Conservation (phyloP, 1,284 basidiomycete genomes). For the Heliocybe sulcata region DNA sequence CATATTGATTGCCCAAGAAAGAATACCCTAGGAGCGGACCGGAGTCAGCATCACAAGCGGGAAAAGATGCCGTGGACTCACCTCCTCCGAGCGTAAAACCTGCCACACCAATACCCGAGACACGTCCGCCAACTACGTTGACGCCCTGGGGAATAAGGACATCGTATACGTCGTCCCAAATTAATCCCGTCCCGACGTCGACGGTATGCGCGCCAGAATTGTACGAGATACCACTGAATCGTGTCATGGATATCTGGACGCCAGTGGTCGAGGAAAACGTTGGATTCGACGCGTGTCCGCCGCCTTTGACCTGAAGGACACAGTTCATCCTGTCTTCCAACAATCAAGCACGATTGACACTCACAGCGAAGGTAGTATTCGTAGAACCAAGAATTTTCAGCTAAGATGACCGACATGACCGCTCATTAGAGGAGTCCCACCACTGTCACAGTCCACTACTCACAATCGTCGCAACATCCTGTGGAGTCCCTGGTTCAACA, state of each 20-base stretch:
- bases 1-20: background rate
- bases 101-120: conserved; percentile 2
- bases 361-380: background rate
- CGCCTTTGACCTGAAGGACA: conserved; percentile 2
- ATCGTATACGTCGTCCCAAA: conserved; percentile 1
- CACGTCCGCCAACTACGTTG: conserved; percentile 1
- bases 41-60: background rate
- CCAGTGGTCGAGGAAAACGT: conserved; percentile 2
- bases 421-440: background rate
- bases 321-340: background rate
- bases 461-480: conserved; percentile 39
- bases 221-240: background rate
- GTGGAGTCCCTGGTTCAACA: conserved; percentile 41
- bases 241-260: conserved; percentile 2
- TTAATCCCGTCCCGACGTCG: background rate
- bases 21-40: background rate
- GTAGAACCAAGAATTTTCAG: background rate
- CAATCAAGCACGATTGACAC: background rate
- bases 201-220: background rate
- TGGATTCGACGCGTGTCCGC: conserved; percentile 1
- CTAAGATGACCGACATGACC: background rate
- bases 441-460: background rate
- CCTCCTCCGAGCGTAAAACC: conserved; percentile 2
- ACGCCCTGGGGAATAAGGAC: background rate
- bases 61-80: background rate